Conservation (phyloP, 306 rosid genomes). For the Cicer yamashitae region DNA sequence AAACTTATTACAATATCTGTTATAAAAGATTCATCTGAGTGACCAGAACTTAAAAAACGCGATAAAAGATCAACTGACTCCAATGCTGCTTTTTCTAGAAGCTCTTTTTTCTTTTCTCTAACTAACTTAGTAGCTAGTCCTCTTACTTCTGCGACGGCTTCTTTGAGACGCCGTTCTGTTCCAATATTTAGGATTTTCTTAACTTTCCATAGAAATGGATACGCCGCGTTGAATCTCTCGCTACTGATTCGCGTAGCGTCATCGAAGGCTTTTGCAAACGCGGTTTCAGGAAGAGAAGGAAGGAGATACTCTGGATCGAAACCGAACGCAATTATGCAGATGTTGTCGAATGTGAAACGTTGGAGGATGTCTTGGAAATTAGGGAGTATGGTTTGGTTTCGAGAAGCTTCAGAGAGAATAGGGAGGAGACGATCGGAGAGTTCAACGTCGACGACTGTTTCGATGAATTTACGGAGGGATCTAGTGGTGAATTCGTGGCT, state of each 20-base stretch:
- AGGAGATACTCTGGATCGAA: constrained; percentile 66
- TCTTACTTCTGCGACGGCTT: constrained; percentile 50
- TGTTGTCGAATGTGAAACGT: constrained; percentile 74
- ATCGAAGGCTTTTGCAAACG: constrained; percentile 65
- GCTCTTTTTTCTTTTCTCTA: constrained; percentile 56
- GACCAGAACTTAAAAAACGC: constrained; percentile 58
- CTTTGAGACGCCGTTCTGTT: constrained; percentile 47
- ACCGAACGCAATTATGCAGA: constrained; percentile 70
- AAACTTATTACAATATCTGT: constrained; percentile 67
- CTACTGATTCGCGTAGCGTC: constrained; percentile 48
- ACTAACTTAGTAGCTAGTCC: constrained; percentile 51
- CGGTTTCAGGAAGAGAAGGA: constrained; percentile 56
- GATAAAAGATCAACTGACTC: constrained; percentile 59
- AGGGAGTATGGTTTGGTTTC: not conserved
- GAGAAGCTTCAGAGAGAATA: constrained; percentile 41
- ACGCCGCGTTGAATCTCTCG: constrained; percentile 27
- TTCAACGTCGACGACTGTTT: constrained; percentile 64
- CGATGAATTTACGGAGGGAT: constrained; percentile 60
- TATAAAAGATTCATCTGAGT: constrained; percentile 59
- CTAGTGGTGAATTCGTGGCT: constrained; percentile 67
- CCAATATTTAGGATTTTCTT: constrained; percentile 54
- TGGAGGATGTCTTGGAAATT: constrained; percentile 75
- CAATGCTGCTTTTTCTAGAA: constrained; percentile 32
- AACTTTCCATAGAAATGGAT: constrained; percentile 54
- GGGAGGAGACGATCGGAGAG: constrained; percentile 64